phyloP scores from a whole-genome alignment of 2,329 filamentous ascomycete species.

The Fusarium lateritium region DNA sequence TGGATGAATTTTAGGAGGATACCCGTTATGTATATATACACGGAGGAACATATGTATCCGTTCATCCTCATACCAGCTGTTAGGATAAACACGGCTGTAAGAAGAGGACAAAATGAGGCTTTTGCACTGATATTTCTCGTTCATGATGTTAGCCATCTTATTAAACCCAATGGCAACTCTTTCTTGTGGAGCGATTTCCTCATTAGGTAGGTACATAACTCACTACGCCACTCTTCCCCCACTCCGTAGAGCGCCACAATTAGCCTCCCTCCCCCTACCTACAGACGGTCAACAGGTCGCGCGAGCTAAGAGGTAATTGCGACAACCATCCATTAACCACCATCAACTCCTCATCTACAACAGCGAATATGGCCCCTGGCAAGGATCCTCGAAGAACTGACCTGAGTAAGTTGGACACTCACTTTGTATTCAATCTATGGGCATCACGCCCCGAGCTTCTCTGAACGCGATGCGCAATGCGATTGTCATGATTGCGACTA shows the following conservation, averaged over 20 bases:
- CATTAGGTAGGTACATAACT: slow-evolving; percentile 29
- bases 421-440: background rate
- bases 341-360: slow-evolving; percentile 22
- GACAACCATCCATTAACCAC: slow-evolving; percentile 35
- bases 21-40: slow-evolving; percentile 22
- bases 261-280: slow-evolving; percentile 15
- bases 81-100: background rate
- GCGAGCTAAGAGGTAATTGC: slow-evolving; percentile 42
- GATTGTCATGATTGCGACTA: slow-evolving; percentile 17
- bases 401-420: slow-evolving; percentile 55
- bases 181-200: slow-evolving; percentile 14
- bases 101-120: background rate
- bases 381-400: slow-evolving; percentile 63
- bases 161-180: background rate
- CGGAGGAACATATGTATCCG: background rate
- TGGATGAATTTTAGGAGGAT: slow-evolving; percentile 15
- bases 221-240: slow-evolving; percentile 35
- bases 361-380: slow-evolving; percentile 56
- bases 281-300: slow-evolving; percentile 3
- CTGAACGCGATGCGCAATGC: slow-evolving; percentile 4
- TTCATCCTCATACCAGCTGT: background rate
- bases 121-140: background rate
- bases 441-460: background rate
- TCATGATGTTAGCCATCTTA: background rate
- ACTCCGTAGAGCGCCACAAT: slow-evolving; percentile 24